Conservation (phyloP, 306 rosid species). For the Vigna angularis region DNA sequence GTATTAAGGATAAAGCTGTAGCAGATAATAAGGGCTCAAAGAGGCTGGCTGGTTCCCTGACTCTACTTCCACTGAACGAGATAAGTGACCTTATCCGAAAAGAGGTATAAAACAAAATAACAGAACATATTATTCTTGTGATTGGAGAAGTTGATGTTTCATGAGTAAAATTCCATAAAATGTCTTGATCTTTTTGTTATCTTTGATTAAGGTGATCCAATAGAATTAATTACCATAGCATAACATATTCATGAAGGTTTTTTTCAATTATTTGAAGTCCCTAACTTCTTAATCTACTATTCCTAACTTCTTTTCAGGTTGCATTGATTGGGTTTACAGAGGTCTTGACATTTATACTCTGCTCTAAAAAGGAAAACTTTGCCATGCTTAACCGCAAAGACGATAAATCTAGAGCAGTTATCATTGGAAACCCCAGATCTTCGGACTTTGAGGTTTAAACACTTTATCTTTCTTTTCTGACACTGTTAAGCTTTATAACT, state of each 20-base stretch:
- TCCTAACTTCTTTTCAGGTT: slow-evolving; percentile 58
- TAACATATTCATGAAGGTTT: slow-evolving; percentile 8
- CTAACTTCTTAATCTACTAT: slow-evolving; percentile 34
- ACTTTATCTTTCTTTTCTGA: slow-evolving; percentile 2
- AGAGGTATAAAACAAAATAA: slow-evolving; percentile 62
- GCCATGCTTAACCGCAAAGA: slow-evolving; percentile 79
- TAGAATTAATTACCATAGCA: slow-evolving; percentile 27
- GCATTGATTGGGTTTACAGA: slow-evolving; percentile 88
- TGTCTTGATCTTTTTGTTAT: not conserved
- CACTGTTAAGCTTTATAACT: slow-evolving; percentile 16
- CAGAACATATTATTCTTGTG: slow-evolving; percentile 2
- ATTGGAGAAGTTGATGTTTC: slow-evolving; percentile 30
- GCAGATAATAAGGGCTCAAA: slow-evolving; percentile 80
- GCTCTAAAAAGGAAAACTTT: slow-evolving; percentile 82
- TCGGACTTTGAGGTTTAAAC: slow-evolving; percentile 83
- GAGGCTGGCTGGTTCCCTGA: slow-evolving; percentile 74
- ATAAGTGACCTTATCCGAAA: slow-evolving; percentile 75
- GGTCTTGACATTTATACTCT: slow-evolving; percentile 87
- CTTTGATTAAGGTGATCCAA: slow-evolving; percentile 12
- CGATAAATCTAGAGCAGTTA: slow-evolving; percentile 71
- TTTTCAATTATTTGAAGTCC: slow-evolving; percentile 27
- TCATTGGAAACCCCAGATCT: slow-evolving; percentile 88
- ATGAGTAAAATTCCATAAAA: slow-evolving; percentile 8
- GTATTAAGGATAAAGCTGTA: slow-evolving; percentile 79
- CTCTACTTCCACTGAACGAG: slow-evolving; percentile 79